A percentile compares a stretch with the other conserved stretches of the same genome.
phyloP scores from a whole-genome alignment of 192 early-diverging fungal species.

The Coemansia sp. region DNA sequence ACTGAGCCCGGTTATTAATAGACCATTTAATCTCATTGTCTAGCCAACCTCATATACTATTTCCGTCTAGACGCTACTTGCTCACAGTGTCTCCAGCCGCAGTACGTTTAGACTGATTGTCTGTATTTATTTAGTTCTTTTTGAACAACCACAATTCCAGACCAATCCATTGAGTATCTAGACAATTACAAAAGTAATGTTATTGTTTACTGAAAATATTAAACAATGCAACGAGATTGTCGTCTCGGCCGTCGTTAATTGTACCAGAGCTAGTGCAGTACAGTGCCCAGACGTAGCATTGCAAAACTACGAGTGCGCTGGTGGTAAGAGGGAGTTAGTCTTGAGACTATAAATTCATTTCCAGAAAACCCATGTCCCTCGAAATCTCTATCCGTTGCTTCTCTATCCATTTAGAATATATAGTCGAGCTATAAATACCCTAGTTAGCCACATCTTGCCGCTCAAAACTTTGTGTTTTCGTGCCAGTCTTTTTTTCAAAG shows the following conservation, averaged over 20 bases:
- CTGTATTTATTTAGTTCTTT: neutral
- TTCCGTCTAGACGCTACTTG: neutral
- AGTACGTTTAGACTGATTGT: too few relatives aligned
- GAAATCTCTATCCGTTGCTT: too few relatives aligned
- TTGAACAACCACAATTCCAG: neutral
- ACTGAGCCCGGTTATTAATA: neutral
- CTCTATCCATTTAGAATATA: too few relatives aligned
- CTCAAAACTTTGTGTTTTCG: neutral
- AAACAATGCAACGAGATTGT: neutral
- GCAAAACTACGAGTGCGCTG: neutral
- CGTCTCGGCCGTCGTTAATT: neutral
- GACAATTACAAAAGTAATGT: constrained; percentile 2
- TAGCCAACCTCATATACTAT: neutral
- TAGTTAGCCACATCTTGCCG: neutral
- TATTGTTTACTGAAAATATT: constrained; percentile 6
- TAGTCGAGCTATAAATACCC: constrained; percentile 1
- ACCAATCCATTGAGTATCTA: constrained; percentile 1
- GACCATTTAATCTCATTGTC: constrained; percentile 4
- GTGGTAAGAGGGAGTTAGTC: neutral
- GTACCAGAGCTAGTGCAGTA: neutral
- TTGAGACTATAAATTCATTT: neutral
- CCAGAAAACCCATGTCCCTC: neutral
- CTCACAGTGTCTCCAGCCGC: too few relatives aligned
- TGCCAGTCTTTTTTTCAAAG: neutral
- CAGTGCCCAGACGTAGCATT: neutral